Conservation (phyloP, 257 asterid genomes). For the Ehretia macrophylla region DNA sequence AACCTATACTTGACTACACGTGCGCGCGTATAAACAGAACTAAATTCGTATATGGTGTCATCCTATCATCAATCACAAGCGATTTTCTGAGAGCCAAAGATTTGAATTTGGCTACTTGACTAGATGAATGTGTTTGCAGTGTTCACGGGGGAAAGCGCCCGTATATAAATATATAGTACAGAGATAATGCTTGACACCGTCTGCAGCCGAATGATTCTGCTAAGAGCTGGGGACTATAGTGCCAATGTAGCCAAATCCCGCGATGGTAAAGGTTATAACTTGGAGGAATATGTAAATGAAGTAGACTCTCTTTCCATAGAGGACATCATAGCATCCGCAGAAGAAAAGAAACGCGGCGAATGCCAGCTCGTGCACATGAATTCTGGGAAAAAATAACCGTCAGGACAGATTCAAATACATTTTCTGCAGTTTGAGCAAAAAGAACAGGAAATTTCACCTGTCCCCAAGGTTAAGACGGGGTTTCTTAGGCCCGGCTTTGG, state of each 20-base stretch:
- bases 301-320: conserved; percentile 73
- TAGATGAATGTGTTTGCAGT: conserved; percentile 2
- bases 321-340: conserved; percentile 82
- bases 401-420: no score
- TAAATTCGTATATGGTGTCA: no score
- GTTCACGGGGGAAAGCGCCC: conserved; percentile 12
- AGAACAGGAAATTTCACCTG: conserved; percentile 34
- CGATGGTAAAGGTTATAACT: conserved; percentile 74
- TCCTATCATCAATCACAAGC: no score
- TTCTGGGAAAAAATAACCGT: conserved; percentile 30
- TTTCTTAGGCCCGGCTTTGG: conserved; percentile 37
- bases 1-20: not conserved
- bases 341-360: conserved; percentile 75
- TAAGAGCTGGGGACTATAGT: conserved; percentile 62
- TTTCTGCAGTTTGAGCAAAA: not conserved
- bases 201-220: not conserved
- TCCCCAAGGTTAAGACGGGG: conserved; percentile 51
- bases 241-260: conserved; percentile 88
- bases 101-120: not conserved
- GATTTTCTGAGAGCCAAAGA: no score
- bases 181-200: conserved; percentile 3
- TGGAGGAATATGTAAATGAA: conserved; percentile 83
- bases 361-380: conserved; percentile 70
- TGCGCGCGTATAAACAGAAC: no score
- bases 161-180: conserved; percentile 29